Base-by-base conservation (phyloP, 1,139 yeast genomes). In the Wickerhamomyces sp. region DNA sequence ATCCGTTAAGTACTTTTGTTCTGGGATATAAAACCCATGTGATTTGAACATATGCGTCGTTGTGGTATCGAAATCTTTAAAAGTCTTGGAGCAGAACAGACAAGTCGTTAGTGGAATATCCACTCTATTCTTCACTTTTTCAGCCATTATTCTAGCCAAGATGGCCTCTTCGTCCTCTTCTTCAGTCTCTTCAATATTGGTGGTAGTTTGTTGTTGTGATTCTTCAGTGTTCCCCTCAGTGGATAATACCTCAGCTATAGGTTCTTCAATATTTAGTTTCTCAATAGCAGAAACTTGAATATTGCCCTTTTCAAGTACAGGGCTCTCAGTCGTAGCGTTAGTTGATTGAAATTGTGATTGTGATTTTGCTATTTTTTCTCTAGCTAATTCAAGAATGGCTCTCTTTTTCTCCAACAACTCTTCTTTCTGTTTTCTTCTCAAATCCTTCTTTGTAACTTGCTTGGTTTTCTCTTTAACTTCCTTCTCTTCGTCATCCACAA, bases 21-120 rank as follows among this genome's bases (percentile, higher is more conserved):
- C 97, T 0, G 98, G 98, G 24, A 91, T 70, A 47, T 79, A 89
- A 40, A 91, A 72, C 2, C 97, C 96, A 58, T 83, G 95, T 30
- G 59, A 62, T 46, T 70, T 72, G 52, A 70, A 75, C 93, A 91
- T 82, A 58, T 89, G 95, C 12, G 70, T 71, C 26, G 81, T 68
- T 47, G 79, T 82, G 19, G 69, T 78, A 16, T 83, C 89, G 14
- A 79, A 66, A 28, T 51, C 47, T n/a, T 48, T 51, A 40, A 65
- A 68, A 30, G 49, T 58, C 40, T 75, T 73, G 34, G 74, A 73
- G 48, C 95, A 88, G 55, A 91, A 88, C 33, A 91, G 66, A 61
- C 96, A 89, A 4, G 78, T 73, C 16, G 79, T 79, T 14, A 77
- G 64, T 9, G 93, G 82, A 30, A 91, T 78, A 22, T 80, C 81